Evolutionary conservation across 441 rosid genomes (phyloP), one percentile per base, ranked within the genome.

Genomic region (Bocquillonia castaneifolia): DNA sequence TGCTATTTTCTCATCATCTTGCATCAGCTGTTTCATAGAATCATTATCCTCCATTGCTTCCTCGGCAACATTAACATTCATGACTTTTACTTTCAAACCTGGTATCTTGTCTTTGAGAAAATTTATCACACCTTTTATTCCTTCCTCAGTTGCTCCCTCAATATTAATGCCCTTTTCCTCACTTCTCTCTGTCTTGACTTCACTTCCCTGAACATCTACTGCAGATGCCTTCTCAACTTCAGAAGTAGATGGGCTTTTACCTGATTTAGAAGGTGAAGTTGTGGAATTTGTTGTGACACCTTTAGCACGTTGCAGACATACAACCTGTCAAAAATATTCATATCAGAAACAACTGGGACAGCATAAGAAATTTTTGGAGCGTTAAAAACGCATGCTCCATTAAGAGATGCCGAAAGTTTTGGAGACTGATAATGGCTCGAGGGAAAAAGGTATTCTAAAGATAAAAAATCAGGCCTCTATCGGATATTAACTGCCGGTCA

Each of bases 101-200:
- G 98, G 96, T 76, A 93, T 91, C 81, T 86, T 91, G 63, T 93
- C 96, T 82, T 89, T 93, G 44, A 93, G 90, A 83, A 85, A 93
- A 42, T 91, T 88, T 61, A 93, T 83, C 66, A 93, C 97, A 67
- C 89, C 88, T 86, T 85, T 83, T 66, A 93, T 91, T 76, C 95
- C 95, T 78, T 89, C 97, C 80, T 89, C 97, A 50, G 92, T 91
- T 45, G 86, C 88, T 78, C 82, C 96, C 72, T 87, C 95, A 51
- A 79, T 70, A 79, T 83, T 81, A 74, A 88, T 71, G 77, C 83
- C 85, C 73, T 81, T 88, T 69, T 84, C 93, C 63, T 88, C 93
- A 70, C 72, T 85, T 61, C 56, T 76, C 78, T 86, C 93, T 20
- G 68, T 59, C 74, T 88, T 86, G 63, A 74, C 83, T 74, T 88